Evolutionary conservation across 768 basidiomycete genomes (phyloP).

Genomic region (Phallus indusiatus): DNA sequence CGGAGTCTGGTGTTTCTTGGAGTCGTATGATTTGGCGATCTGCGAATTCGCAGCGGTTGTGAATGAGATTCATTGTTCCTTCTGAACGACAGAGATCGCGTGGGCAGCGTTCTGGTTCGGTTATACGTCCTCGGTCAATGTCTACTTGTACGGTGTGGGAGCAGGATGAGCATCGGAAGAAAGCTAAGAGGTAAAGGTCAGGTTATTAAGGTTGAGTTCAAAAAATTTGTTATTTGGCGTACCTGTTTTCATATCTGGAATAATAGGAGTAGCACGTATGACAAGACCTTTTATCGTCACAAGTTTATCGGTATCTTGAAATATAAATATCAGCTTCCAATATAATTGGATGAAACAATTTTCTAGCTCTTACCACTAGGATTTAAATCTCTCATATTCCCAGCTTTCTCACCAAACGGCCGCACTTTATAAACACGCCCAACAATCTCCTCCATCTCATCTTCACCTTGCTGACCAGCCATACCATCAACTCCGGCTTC

Average conservation of each 20-base stretch:
- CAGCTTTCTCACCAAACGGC: constrained; percentile 72
- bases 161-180: constrained; percentile 95
- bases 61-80: constrained; percentile 90
- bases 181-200: constrained; percentile 39
- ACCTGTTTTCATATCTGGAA: constrained; percentile 92
- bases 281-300: constrained; percentile 94
- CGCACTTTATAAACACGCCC: constrained; percentile 85
- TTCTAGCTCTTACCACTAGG: constrained; percentile 59
- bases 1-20: constrained; percentile 96
- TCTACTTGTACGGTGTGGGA: constrained; percentile 96
- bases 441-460: constrained; percentile 84
- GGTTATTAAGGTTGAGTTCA: not conserved
- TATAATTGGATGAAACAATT: not conserved
- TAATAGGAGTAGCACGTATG: constrained; percentile 94
- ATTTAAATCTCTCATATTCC: constrained; percentile 94
- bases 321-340: not conserved
- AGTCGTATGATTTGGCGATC: constrained; percentile 92
- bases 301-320: constrained; percentile 91
- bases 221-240: constrained; percentile 10
- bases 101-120: constrained; percentile 85
- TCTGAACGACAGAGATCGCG: constrained; percentile 84
- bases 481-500: constrained; percentile 63
- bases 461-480: constrained; percentile 65
- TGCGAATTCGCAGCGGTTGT: constrained; percentile 94
- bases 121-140: constrained; percentile 96